Evolutionary conservation across 2,329 filamentous ascomycete genomes (phyloP).

Genomic region (Onygenales sp.): DNA sequence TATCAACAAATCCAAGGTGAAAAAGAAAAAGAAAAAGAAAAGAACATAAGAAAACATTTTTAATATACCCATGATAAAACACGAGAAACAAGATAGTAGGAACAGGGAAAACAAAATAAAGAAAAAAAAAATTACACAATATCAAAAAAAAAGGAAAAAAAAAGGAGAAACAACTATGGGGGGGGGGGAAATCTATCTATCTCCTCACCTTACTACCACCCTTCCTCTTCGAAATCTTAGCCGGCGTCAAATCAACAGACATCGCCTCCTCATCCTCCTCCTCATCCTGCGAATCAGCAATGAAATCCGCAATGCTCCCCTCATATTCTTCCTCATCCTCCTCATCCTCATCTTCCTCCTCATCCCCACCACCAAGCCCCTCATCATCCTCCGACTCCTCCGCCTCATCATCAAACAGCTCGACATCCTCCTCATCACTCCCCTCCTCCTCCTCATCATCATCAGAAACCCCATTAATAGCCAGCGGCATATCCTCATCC

Average conservation of each 20-base stretch:
- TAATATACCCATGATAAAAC: not conserved
- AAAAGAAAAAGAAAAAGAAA: conserved; percentile 6
- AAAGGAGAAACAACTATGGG: not conserved
- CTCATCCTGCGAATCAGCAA: conserved; percentile 34
- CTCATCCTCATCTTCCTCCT: conserved; percentile 49
- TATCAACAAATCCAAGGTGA: not conserved
- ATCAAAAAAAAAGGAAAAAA: not conserved
- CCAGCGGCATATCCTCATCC: conserved; percentile 48
- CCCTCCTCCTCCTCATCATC: conserved; percentile 32
- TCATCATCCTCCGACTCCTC: conserved; percentile 33
- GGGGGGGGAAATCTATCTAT: conserved; percentile 1
- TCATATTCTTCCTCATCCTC: conserved; percentile 56
- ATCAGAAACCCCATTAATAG: conserved; percentile 41
- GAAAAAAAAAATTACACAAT: conserved; percentile 13
- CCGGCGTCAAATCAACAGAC: conserved; percentile 16
- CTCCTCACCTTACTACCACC: conserved; percentile 18
- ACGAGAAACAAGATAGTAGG: not conserved
- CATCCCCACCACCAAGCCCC: conserved; percentile 38
- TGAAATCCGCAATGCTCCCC: conserved; percentile 35
- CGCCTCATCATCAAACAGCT: conserved; percentile 35
- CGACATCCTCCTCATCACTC: conserved; percentile 35
- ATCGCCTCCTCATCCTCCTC: conserved; percentile 27
- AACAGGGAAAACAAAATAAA: conserved; percentile 9
- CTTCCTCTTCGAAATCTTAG: conserved; percentile 28
- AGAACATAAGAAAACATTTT: not conserved